Base-by-base conservation (phyloP, 2,329 filamentous ascomycete genomes). In the Gaeumannomyces sp. region DNA sequence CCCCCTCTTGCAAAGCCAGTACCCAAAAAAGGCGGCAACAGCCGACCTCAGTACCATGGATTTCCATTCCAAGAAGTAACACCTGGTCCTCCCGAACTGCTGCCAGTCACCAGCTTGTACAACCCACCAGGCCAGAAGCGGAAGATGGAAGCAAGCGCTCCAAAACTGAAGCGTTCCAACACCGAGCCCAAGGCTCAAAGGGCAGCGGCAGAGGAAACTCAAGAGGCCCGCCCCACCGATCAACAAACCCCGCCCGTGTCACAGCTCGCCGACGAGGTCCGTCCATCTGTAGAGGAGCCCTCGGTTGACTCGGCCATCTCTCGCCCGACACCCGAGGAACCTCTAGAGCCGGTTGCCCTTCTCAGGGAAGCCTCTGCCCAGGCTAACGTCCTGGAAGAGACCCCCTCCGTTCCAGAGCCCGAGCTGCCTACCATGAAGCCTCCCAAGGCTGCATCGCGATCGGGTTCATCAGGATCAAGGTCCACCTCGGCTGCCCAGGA, bases 101-200 rank as follows among this genome's bases (percentile, higher is more conserved):
- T 81, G 8, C 79, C 79, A 3, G 74, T 74, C 28, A 79, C 75
- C 10, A 79, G 77, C 58, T 72, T 80, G 10, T 81, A 80, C 68
- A 79, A 77, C 60, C 76, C 77, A 3, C 73, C 73, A 4, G 45
- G 45, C 22, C 64, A 62, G 14, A 69, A 67, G 45, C 27, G 62
- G 33, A 61, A 64, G 35, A 14, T 35, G 13, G 65, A 58, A n/a
- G 11, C 64, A 5, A 3, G 27, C 16, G 58, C 67, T 1, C 61
- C 66, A 7, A 27, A 66, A 16, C 57, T 66, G 2, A 66, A 70
- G 45, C 69, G 68, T 35, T 66, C 67, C 1, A 61, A 68, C 8
- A 68, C 70, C 1, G 70, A 68, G 25, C 65, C 68, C 16, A 57
- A 59, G 38, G 10, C 59, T 59, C 57, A 29, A 59, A 31, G 3